phyloP scores from a whole-genome alignment of 2,329 filamentous ascomycete genomes.

The Botryotinia narcissicola region DNA sequence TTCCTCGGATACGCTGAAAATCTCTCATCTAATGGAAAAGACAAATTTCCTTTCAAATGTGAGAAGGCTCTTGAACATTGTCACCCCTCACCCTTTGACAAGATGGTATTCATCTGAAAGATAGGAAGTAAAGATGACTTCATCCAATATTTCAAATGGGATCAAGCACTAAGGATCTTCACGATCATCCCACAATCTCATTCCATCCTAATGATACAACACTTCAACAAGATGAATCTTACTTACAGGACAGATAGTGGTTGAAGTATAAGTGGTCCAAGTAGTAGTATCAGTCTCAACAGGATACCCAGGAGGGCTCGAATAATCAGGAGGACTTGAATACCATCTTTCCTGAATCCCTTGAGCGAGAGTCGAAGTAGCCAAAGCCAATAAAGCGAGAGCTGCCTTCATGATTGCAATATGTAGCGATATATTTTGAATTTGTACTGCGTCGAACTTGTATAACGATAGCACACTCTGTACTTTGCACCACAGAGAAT shows the following conservation, averaged over 20 bases:
- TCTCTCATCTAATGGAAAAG: background rate
- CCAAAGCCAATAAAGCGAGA: conserved; percentile 19
- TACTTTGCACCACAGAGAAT: conserved; percentile 12
- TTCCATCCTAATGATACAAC: background rate
- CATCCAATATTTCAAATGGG: background rate
- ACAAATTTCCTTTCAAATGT: background rate
- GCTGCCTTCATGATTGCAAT: conserved; percentile 16
- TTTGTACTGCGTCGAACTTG: background rate
- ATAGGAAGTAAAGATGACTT: background rate
- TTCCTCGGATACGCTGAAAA: too few species aligned
- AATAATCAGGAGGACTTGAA: conserved; percentile 11
- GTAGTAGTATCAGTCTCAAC: conserved; percentile 14
- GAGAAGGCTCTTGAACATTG: background rate
- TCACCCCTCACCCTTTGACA: background rate
- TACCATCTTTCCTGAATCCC: conserved; percentile 18
- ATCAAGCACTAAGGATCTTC: background rate
- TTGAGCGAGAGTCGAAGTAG: conserved; percentile 18
- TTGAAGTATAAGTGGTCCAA: conserved; percentile 17
- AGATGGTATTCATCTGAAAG: background rate
- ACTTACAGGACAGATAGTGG: conserved; percentile 19
- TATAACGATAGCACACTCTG: conserved; percentile 17
- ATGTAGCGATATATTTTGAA: background rate
- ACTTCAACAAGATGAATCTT: background rate
- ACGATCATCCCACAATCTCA: background rate
- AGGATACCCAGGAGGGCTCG: conserved; percentile 2